Base-by-base conservation (phyloP, 495 filamentous ascomycete species). In the Podospora pseudoanserina region DNA sequence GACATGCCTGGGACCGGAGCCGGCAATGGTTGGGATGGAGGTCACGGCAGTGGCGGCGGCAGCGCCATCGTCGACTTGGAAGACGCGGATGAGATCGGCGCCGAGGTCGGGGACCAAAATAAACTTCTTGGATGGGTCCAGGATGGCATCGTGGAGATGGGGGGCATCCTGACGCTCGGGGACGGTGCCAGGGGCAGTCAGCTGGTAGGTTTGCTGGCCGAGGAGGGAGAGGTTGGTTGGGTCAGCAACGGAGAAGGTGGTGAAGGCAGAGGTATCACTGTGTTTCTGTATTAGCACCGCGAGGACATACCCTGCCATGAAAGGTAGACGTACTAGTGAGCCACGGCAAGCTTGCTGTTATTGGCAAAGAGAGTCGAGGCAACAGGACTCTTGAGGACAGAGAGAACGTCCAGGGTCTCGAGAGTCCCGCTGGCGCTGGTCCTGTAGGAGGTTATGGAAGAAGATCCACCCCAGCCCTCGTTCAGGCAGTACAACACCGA, bases 61-160 rank as follows among this genome's bases (percentile, higher is more conserved):
- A 6, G 75, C 82, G 16, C 64, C 58, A 9, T 74, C 75, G 64
- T 87, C 78, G 68, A 89, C 85, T 30, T 74, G 70, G 77, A 86
- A 92, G 57, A 92, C 77, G 65, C 86, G 87, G 54, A 92, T 69
- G 15, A 88, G 72, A 73, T 93, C 91, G 16, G 87, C 83, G 61
- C 91, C 91, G 7, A 93, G 80, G 66, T 93, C 91, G 6, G 91
- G 89, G 3, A 87, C 82, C 0, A 92, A 68, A n/a, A 91, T 72
- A 77, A 86, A 93, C 27, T 79, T 73, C 1, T 81, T 85, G 1
- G 87, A 88, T 13, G 91, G 91, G 74, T 93, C 91, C 30, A 92
- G 73, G 70, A 91, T 71, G 32, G 84, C 85, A 64, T 90, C 79
- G 72, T 93, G 91, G 4, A 90, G 89, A 73, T 90, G 90, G n/a